Conservation (phyloP, 768 basidiomycete species). For the Cystobasidium ongulense region DNA sequence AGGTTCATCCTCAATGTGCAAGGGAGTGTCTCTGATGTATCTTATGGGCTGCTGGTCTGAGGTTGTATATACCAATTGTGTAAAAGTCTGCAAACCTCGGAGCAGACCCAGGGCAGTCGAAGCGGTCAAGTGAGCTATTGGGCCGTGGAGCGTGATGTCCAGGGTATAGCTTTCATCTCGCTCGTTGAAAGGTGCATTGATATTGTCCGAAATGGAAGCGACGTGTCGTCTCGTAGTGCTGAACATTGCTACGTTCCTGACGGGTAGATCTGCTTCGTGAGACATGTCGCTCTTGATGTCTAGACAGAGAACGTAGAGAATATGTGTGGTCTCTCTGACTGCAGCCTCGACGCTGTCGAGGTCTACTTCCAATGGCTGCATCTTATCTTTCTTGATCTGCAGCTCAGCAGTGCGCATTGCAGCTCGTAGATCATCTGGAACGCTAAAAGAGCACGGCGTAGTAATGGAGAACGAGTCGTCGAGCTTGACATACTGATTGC, state of each 20-base stretch:
- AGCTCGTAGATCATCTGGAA: background rate
- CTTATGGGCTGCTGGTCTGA: background rate
- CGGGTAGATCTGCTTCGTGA: too few species aligned
- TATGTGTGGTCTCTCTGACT: background rate
- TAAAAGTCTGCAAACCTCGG: slow-evolving; percentile 67
- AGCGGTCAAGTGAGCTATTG: slow-evolving; percentile 54
- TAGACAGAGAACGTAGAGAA: background rate
- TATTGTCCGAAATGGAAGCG: background rate
- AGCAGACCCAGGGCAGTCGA: slow-evolving; percentile 60
- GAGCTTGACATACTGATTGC: background rate
- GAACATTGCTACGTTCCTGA: background rate
- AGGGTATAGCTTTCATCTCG: slow-evolving; percentile 60
- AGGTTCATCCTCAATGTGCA: slow-evolving; percentile 9
- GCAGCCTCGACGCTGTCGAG: background rate
- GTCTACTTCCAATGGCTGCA: background rate
- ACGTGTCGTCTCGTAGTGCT: background rate
- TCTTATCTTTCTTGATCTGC: background rate
- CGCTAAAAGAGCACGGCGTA: background rate
- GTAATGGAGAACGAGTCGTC: background rate
- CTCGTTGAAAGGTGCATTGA: slow-evolving; percentile 44
- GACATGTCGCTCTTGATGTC: too few species aligned
- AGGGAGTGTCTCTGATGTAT: slow-evolving; percentile 19
- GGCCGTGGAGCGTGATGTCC: slow-evolving; percentile 53
- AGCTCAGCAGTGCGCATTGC: background rate
- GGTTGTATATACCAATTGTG: slow-evolving; percentile 56